Evolutionary conservation across 2,329 filamentous ascomycete species (phyloP).

Genomic region (Diaporthe destruens): DNA sequence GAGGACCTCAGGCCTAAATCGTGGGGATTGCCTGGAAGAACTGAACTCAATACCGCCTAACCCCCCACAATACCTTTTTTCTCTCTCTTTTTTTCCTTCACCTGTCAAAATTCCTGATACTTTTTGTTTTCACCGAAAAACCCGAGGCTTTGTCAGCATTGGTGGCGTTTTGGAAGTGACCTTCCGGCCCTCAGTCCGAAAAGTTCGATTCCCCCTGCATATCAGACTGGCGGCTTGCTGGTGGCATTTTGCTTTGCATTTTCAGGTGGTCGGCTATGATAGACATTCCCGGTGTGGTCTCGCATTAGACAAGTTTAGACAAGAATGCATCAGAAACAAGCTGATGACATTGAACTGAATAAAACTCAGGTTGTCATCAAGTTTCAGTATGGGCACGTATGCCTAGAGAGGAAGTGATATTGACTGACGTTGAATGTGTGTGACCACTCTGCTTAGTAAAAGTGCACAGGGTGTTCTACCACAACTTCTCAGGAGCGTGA

Average conservation of each 20-base stretch:
- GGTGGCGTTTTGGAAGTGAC: slow-evolving; percentile 44
- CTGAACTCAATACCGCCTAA: background rate
- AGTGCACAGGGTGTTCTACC: background rate
- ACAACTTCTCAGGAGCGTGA: background rate
- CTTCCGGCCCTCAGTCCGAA: slow-evolving; percentile 43
- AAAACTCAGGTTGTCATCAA: slow-evolving; percentile 39
- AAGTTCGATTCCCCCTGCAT: slow-evolving; percentile 53
- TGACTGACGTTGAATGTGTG: background rate
- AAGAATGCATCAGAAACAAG: slow-evolving; percentile 37
- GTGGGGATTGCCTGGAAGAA: background rate
- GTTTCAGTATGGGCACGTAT: background rate
- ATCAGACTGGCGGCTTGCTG: slow-evolving; percentile 53
- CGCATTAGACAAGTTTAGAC: slow-evolving; percentile 51
- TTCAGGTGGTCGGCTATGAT: slow-evolving; percentile 51
- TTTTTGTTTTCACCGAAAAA: slow-evolving; percentile 38
- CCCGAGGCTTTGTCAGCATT: slow-evolving; percentile 41
- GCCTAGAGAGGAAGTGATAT: background rate
- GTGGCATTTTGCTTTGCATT: slow-evolving; percentile 53
- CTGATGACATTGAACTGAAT: slow-evolving; percentile 36
- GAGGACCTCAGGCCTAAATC: slow-evolving; percentile 36
- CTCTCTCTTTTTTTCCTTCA: slow-evolving; percentile 44
- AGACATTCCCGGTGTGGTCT: slow-evolving; percentile 48
- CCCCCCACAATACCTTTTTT: slow-evolving; percentile 36
- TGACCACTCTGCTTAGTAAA: background rate
- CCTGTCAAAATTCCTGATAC: slow-evolving; percentile 40